Conservation (phyloP, 129 eudicot species). For the Tagetes patula region DNA sequence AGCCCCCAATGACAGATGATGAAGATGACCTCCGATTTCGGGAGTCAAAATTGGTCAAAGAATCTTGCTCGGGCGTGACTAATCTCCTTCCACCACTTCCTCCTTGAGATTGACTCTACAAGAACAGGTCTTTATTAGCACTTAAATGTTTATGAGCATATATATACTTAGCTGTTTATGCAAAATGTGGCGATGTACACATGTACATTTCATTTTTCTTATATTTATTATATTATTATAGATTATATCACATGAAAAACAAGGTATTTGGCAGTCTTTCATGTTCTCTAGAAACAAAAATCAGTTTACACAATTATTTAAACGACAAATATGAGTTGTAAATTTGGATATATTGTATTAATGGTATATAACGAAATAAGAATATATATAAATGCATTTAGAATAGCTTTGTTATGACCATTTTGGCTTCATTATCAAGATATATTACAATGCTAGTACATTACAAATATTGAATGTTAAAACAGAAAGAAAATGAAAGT, state of each 20-base stretch:
- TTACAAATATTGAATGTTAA: neutral
- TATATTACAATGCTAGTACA: neutral
- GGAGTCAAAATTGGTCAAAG: conserved; percentile 53
- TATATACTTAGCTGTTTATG: neutral
- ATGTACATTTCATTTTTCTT: neutral
- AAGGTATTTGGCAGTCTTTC: conserved; percentile 3
- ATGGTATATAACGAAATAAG: neutral
- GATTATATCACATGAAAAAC: neutral
- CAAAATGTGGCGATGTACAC: neutral
- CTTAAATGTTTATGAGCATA: conserved; percentile 5
- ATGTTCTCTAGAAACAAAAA: neutral
- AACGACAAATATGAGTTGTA: neutral
- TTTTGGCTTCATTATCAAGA: neutral
- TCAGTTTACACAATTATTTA: neutral
- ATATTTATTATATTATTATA: too few species aligned
- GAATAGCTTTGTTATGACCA: neutral
- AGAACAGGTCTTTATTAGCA: conserved; percentile 18
- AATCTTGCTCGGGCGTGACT: conserved; percentile 57
- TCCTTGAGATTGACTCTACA: conserved; percentile 75
- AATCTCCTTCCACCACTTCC: conserved; percentile 72
- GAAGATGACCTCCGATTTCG: conserved; percentile 71
- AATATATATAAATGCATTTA: neutral
- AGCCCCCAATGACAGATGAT: conserved; percentile 83
- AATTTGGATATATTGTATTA: neutral
- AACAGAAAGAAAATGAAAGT: neutral